Percentiles rank a stretch among this genome's conserved stretches.
Conservation (phyloP, 768 basidiomycete genomes). For the Cubamyces sp. region DNA sequence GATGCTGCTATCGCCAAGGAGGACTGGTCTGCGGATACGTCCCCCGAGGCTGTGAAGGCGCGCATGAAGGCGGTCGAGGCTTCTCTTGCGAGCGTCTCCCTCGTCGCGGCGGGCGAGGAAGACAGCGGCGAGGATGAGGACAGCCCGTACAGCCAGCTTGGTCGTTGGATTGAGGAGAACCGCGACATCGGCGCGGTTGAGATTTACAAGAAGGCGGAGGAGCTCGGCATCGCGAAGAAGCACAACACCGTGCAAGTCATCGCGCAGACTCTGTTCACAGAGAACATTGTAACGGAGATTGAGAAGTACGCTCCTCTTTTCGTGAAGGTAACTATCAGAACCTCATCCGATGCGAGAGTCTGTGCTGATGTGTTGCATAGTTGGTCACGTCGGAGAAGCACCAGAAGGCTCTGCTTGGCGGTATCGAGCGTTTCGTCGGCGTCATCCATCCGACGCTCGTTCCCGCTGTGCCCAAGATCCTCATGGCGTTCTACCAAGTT, state of each 20-base stretch:
- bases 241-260: slow-evolving; percentile 87
- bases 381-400: slow-evolving; percentile 93
- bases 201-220: slow-evolving; percentile 88
- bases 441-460: slow-evolving; percentile 73
- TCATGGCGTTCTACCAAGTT: slow-evolving; percentile 92
- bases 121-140: slow-evolving; percentile 87
- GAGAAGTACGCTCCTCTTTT: slow-evolving; percentile 69
- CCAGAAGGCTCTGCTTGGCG: slow-evolving; percentile 92
- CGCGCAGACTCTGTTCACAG: slow-evolving; percentile 82
- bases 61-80: slow-evolving; percentile 74
- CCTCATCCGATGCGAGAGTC: too few species aligned
- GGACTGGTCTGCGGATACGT: slow-evolving; percentile 93
- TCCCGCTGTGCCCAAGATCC: slow-evolving; percentile 79
- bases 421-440: slow-evolving; percentile 86
- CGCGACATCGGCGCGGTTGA: slow-evolving; percentile 60
- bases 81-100: slow-evolving; percentile 55
- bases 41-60: slow-evolving; percentile 83
- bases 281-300: slow-evolving; percentile 68
- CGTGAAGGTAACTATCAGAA: slow-evolving; percentile 57
- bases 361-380: slow-evolving; percentile 41
- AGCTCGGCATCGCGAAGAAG: slow-evolving; percentile 91
- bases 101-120: slow-evolving; percentile 70
- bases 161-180: slow-evolving; percentile 83
- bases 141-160: slow-evolving; percentile 84
- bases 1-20: slow-evolving; percentile 66